Evolutionary conservation across 2,329 filamentous ascomycete genomes (phyloP).

Genomic region (Microthyrium microscopicum): DNA sequence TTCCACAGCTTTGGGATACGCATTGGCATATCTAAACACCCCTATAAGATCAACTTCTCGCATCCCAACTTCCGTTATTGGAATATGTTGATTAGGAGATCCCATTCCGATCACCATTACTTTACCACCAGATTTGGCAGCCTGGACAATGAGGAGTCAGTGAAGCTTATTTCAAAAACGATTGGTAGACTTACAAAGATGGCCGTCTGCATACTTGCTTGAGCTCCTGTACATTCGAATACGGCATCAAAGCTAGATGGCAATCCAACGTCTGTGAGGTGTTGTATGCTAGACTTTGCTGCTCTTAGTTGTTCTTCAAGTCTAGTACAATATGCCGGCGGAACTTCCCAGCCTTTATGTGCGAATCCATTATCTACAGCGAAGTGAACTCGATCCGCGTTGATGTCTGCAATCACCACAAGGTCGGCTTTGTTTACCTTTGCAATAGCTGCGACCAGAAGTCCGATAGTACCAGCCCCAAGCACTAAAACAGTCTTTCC

Average conservation of each 20-base stretch:
- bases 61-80: constrained; percentile 53
- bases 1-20: constrained; percentile 54
- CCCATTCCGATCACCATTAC: constrained; percentile 70
- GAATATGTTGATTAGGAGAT: constrained; percentile 57
- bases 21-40: constrained; percentile 65
- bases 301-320: constrained; percentile 37
- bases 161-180: neutral
- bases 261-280: constrained; percentile 14
- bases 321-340: constrained; percentile 27
- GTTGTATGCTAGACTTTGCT: constrained; percentile 31
- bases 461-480: constrained; percentile 43
- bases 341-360: constrained; percentile 27
- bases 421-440: constrained; percentile 33
- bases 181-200: constrained; percentile 44
- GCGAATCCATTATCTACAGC: constrained; percentile 34
- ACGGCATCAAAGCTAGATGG: constrained; percentile 45
- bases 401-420: constrained; percentile 45
- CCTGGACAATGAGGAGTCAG: constrained; percentile 13
- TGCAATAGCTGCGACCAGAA: constrained; percentile 40
- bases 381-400: constrained; percentile 38
- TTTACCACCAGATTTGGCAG: constrained; percentile 52
- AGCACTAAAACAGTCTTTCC: constrained; percentile 38
- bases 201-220: constrained; percentile 57
- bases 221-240: constrained; percentile 65
- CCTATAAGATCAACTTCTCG: constrained; percentile 66